These are phyloP conservation scores for Mucuna pruriens DNA, from an alignment of 306 rosid genomes.

Conservation along the genomic window DNA sequence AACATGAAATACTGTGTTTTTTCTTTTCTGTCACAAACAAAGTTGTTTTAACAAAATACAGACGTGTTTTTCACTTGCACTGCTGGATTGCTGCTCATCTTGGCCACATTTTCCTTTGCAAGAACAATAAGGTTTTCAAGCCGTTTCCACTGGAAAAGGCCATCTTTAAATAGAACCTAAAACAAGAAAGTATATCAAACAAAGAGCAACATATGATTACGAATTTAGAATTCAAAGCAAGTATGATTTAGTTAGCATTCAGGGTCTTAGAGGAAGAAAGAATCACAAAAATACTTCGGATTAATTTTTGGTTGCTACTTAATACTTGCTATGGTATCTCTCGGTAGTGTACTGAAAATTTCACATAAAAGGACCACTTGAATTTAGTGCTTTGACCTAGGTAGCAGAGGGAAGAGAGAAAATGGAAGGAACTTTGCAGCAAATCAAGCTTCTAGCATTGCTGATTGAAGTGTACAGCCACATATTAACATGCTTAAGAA, in stretches of 20 bases:
- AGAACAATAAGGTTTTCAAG: conserved; percentile 96
- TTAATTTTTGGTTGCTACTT: background rate
- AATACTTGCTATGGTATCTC: background rate
- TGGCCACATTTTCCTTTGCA: conserved; percentile 94
- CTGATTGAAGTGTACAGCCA: conserved; percentile 8
- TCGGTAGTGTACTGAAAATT: conserved; percentile 14
- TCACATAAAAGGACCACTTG: conserved; percentile 21
- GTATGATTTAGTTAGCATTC: conserved; percentile 22
- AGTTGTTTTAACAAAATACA: conserved; percentile 43
- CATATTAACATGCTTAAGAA: conserved; percentile 11
- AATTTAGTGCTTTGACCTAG: conserved; percentile 14
- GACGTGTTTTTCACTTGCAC: conserved; percentile 68
- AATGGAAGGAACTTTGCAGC: background rate
- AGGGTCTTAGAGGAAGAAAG: background rate
- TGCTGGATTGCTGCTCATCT: conserved; percentile 96
- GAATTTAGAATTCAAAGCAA: background rate
- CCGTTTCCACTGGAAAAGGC: conserved; percentile 96
- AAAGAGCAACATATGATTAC: background rate
- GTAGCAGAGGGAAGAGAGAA: conserved; percentile 21
- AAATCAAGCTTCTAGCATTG: conserved; percentile 28
- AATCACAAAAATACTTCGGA: background rate
- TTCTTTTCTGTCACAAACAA: background rate
- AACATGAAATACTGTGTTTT: conserved; percentile 2
- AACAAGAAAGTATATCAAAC: conserved; percentile 33
- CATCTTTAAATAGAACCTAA: conserved; percentile 95